phyloP scores from a whole-genome alignment of 441 rosid species.

The Erodium trifolium region DNA sequence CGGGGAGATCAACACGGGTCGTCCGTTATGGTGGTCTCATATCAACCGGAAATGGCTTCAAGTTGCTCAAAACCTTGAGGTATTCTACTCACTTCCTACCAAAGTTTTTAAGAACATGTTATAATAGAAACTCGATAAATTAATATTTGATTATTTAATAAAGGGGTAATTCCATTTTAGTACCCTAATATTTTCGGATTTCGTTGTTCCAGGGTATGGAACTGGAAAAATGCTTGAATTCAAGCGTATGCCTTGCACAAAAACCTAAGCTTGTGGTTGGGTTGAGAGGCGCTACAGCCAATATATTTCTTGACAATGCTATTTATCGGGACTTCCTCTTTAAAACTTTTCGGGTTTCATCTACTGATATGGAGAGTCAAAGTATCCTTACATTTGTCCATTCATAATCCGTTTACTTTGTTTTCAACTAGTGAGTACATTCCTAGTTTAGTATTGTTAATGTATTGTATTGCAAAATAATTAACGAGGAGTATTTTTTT shows the following conservation, averaged over 20 bases:
- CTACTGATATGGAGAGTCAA: slow-evolving; percentile 45
- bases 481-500: too few species aligned
- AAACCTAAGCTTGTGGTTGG: slow-evolving; percentile 32
- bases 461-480: too few species aligned
- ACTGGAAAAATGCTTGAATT: slow-evolving; percentile 35
- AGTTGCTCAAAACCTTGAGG: slow-evolving; percentile 24
- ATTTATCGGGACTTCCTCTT: slow-evolving; percentile 39
- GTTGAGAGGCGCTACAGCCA: slow-evolving; percentile 35
- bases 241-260: slow-evolving; percentile 9
- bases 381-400: too few species aligned
- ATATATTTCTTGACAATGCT: slow-evolving; percentile 41
- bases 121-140: too few species aligned
- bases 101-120: too few species aligned
- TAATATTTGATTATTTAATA: too few species aligned
- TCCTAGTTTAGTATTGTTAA: too few species aligned
- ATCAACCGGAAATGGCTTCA: slow-evolving; percentile 25
- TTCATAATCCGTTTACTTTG: too few species aligned
- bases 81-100: neutral
- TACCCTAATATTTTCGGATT: too few species aligned
- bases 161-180: too few species aligned
- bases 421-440: too few species aligned
- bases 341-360: slow-evolving; percentile 32
- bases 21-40: slow-evolving; percentile 30
- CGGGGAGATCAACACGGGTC: slow-evolving; percentile 4
- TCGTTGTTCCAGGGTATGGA: slow-evolving; percentile 29